Conservation (phyloP, 1,284 basidiomycete species). For the Pseudozyma pruni region DNA sequence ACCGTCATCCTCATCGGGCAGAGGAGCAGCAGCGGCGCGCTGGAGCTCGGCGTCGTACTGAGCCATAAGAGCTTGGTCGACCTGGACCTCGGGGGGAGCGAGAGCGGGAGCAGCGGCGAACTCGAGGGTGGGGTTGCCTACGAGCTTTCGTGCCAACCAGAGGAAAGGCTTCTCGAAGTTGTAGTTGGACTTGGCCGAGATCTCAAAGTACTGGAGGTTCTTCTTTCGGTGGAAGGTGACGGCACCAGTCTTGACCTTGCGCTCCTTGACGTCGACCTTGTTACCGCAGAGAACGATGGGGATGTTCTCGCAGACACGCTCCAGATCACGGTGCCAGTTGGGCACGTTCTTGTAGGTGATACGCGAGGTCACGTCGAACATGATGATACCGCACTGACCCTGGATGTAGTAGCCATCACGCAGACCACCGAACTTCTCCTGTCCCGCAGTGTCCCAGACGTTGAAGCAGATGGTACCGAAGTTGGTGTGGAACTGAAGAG, state of each 20-base stretch:
- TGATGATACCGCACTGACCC: constrained; percentile 99
- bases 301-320: constrained; percentile 99
- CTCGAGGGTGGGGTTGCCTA: constrained; percentile 89
- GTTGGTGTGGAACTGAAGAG: constrained; percentile 94
- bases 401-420: constrained; percentile 67
- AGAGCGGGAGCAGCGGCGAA: constrained; percentile 97
- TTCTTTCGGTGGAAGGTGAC: constrained; percentile 99
- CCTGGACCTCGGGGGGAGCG: constrained; percentile 88
- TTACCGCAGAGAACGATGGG: constrained; percentile 99
- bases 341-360: constrained; percentile 99
- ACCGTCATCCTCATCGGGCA: constrained; percentile 72
- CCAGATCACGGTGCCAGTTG: constrained; percentile 99
- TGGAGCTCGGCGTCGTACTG: constrained; percentile 85
- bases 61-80: constrained; percentile 83
- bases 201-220: constrained; percentile 99
- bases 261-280: constrained; percentile 99
- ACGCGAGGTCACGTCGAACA: constrained; percentile 99
- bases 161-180: constrained; percentile 99
- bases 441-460: constrained; percentile 99
- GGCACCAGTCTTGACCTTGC: constrained; percentile 98
- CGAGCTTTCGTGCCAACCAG: constrained; percentile 97
- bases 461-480: constrained; percentile 99
- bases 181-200: constrained; percentile 99
- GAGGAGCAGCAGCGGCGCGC: constrained; percentile 70
- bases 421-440: constrained; percentile 87